phyloP scores from a whole-genome alignment of 805 yeast species.

The Metschnikowia continentalis region DNA sequence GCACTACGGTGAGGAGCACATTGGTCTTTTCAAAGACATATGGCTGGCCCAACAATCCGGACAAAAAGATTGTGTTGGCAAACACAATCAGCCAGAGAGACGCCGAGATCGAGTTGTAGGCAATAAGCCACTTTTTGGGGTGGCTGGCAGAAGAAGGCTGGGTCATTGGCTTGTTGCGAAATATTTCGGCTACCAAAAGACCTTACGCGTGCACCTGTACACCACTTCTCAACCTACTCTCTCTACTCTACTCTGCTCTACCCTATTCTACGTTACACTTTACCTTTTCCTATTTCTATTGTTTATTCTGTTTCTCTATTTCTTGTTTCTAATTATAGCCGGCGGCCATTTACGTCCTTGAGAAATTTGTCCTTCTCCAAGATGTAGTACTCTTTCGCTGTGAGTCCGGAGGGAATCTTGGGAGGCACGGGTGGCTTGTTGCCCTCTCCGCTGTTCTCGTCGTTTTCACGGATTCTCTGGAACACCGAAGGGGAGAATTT shows the following conservation, averaged over 20 bases:
- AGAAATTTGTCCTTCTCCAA: constrained; percentile 38
- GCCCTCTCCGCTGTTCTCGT: constrained; percentile 21
- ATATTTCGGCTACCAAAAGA: neutral
- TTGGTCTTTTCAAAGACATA: constrained; percentile 57
- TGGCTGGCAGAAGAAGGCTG: constrained; percentile 10
- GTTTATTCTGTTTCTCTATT: neutral
- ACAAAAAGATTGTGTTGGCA: constrained; percentile 36
- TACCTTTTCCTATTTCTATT: no score
- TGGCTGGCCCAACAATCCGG: constrained; percentile 54
- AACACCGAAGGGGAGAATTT: constrained; percentile 35
- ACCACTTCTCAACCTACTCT: neutral
- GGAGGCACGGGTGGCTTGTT: constrained; percentile 42
- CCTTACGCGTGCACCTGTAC: neutral
- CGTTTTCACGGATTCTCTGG: constrained; percentile 22
- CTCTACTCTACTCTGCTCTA: no score
- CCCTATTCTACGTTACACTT: no score
- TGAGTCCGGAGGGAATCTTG: constrained; percentile 39
- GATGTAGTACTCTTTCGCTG: constrained; percentile 40
- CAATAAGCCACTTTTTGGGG: constrained; percentile 36
- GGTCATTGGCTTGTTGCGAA: neutral
- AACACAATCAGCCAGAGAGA: constrained; percentile 40
- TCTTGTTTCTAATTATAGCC: constrained; percentile 12
- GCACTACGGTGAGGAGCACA: constrained; percentile 59
- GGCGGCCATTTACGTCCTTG: constrained; percentile 35
- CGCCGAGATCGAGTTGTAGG: constrained; percentile 40